Base-by-base conservation (phyloP, 1,284 basidiomycete species). In the Puccinia sorghi region DNA sequence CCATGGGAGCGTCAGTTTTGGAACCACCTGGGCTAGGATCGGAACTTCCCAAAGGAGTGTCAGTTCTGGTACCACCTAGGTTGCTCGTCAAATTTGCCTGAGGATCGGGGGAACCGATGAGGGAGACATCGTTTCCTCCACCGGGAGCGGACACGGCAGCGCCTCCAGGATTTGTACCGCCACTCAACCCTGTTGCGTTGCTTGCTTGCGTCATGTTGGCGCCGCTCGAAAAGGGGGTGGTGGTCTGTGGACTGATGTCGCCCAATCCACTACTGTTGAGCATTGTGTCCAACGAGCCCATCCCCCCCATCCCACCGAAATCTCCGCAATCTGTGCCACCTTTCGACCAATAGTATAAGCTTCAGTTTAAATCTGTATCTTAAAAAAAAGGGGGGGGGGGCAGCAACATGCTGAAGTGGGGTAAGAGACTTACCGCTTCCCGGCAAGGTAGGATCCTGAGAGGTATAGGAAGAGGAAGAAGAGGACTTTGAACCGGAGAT, bases 391-490 rank as follows among this genome's bases (percentile, higher is more conserved):
- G n/a, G n/a, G n/a, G n/a, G n/a, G n/a, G n/a, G n/a, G n/a, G n/a
- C n/a, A n/a, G 25, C 27, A 32, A 59, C 17, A 32, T 25, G n/a
- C 27, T 25, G 9, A 59, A 59, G 17, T 9, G 27, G 56, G 15
- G 11, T 6, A 32, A 9, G 37, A 59, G 13, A 32, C 56, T 32
- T 59, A 59, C 56, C n/a, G n/a, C n/a, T n/a, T 13, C 25, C 56
- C 37, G 56, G 12, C 56, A 8, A 59, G 3, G 3, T 11, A 6
- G 11, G 27, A 59, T 37, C 56, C 11, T 15, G 11, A n/a, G 56
- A 59, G 27, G 25, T 59, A 59, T 32, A 59, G 56, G 7, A 59
- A 37, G 56, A 59, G 27, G 56, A 59, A 4, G 56, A 59, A 37
- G 22, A 59, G 12, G 56, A 5, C 4, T 7, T 37, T 25, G 56